Evolutionary conservation across 495 filamentous ascomycete genomes (phyloP), one percentile per base, ranked within the genome.

Genomic region (Penicillium dipodomyicola): DNA sequence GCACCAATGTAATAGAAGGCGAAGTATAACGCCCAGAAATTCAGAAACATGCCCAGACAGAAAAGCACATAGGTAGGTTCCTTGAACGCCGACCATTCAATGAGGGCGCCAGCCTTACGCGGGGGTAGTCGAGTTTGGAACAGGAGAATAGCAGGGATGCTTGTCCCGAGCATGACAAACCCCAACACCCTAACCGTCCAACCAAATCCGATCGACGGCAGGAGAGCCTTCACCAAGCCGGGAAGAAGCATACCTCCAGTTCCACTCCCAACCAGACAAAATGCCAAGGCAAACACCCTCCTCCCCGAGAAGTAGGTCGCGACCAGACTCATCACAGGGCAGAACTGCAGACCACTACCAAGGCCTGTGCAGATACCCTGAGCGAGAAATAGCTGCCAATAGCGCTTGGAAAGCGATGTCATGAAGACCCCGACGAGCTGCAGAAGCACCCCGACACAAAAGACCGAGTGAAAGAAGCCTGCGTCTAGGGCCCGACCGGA

Each of bases 171-270:
- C 67, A 85, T 81, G 37, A 92, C 77, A 60, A 91, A 85, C 0
- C 80, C 90, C 41, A 88, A 76, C 67, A 23, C 44, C 17, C 87
- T 77, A 23, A 91, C 76, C 0, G 88, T 85, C 88, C 87, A 90
- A 1, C 72, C 63, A 64, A 91, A 92, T n/a, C 88, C 87, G 17
- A 86, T 71, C 1, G 15, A 19, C 5, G 37, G 20, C 6, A 59
- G 20, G 27, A 59, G 11, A 11, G 12, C 5, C n/a, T 55, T 47
- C 10, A 47, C 22, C 15, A 47, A 14, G 23, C 15, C 25, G 10
- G 44, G 44, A 27, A 25, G 29, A 7, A 47, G 6, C 23, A 47
- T 27, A 3, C 44, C 44, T 14, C 44, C 44, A 8, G 15, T 47
- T 5, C 20, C 45, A 12, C 20, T 49, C 2, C 39, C 45, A 15